Evolutionary conservation across 2,329 filamentous ascomycete species (phyloP).

Genomic region (Cercospora sp.): DNA sequence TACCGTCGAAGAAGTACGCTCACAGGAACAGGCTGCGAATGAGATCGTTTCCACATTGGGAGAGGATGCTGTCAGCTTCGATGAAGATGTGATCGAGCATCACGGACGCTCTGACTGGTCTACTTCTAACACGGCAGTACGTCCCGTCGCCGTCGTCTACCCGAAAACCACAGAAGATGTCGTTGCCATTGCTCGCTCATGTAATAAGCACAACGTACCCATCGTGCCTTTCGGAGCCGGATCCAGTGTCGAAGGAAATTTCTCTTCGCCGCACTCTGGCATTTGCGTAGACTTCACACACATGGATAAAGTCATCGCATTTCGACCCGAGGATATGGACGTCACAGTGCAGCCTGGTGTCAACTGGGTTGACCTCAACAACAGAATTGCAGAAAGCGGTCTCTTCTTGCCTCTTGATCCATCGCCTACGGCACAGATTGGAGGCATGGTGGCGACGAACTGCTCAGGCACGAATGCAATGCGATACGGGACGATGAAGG

Average conservation of each 20-base stretch:
- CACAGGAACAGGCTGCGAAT: slow-evolving; percentile 19
- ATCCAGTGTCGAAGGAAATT: slow-evolving; percentile 72
- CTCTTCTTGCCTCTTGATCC: slow-evolving; percentile 93
- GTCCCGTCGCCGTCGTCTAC: slow-evolving; percentile 29
- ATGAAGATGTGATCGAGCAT: slow-evolving; percentile 29
- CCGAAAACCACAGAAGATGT: slow-evolving; percentile 25
- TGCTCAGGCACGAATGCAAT: slow-evolving; percentile 68
- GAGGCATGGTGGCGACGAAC: slow-evolving; percentile 80
- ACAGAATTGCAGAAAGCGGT: slow-evolving; percentile 68
- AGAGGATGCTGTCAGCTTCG: slow-evolving; percentile 26
- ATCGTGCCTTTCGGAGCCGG: slow-evolving; percentile 30
- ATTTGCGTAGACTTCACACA: slow-evolving; percentile 85
- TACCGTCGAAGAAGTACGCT: not conserved
- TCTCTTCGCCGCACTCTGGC: slow-evolving; percentile 81
- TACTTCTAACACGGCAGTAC: slow-evolving; percentile 23
- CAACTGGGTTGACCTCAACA: slow-evolving; percentile 88
- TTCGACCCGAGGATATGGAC: slow-evolving; percentile 89
- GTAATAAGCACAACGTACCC: slow-evolving; percentile 23
- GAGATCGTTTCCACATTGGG: slow-evolving; percentile 19
- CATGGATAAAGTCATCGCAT: slow-evolving; percentile 79
- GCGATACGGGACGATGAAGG: slow-evolving; percentile 82
- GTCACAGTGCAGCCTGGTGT: slow-evolving; percentile 88
- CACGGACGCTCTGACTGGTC: slow-evolving; percentile 30
- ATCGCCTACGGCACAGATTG: slow-evolving; percentile 72
- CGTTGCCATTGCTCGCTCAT: slow-evolving; percentile 20